Percentiles rank a stretch among this genome's conserved stretches.
phyloP scores from a whole-genome alignment of 768 basidiomycete genomes.

The Brasilioporus rufonigricans region DNA sequence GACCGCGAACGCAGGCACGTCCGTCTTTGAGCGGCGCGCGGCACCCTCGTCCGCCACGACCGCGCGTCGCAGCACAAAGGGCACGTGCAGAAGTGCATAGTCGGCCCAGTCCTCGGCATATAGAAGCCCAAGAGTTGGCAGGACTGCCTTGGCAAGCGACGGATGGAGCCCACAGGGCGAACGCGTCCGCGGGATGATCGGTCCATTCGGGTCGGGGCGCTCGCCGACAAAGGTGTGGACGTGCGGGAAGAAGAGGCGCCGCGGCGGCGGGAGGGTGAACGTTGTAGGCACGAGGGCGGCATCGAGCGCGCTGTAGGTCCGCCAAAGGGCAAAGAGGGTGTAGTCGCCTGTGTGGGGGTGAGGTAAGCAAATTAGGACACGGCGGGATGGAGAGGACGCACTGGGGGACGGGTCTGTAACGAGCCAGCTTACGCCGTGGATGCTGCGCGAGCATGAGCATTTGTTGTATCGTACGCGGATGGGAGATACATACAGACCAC shows the following conservation, averaged over 20 bases:
- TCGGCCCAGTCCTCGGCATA: slow-evolving; percentile 79
- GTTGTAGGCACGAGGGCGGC: slow-evolving; percentile 41
- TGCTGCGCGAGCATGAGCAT: slow-evolving; percentile 32
- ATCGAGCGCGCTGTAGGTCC: slow-evolving; percentile 68
- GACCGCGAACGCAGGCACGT: slow-evolving; percentile 33
- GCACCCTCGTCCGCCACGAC: slow-evolving; percentile 78
- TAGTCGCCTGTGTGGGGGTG: slow-evolving; percentile 47
- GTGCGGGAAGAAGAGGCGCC: slow-evolving; percentile 74
- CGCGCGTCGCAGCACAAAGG: slow-evolving; percentile 73
- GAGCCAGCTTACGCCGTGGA: slow-evolving; percentile 72
- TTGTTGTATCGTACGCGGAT: not conserved
- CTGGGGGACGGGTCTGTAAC: slow-evolving; percentile 51
- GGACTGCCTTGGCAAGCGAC: slow-evolving; percentile 67
- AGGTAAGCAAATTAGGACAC: not conserved
- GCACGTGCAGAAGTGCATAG: slow-evolving; percentile 60
- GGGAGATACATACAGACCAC: slow-evolving; percentile 46
- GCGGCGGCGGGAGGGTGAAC: slow-evolving; percentile 60
- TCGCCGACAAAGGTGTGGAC: slow-evolving; percentile 56
- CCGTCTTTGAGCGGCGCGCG: slow-evolving; percentile 38
- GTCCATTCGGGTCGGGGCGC: slow-evolving; percentile 29
- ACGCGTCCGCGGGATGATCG: slow-evolving; percentile 38
- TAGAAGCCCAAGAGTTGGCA: slow-evolving; percentile 65
- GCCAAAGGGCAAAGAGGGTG: slow-evolving; percentile 75
- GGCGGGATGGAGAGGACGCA: slow-evolving; percentile 29
- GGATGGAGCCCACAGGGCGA: slow-evolving; percentile 70